Percentiles rank a stretch among this genome's conserved stretches.
Evolutionary conservation across 1,284 basidiomycete genomes (phyloP).

Genomic region (Boletus hoseneyae): DNA sequence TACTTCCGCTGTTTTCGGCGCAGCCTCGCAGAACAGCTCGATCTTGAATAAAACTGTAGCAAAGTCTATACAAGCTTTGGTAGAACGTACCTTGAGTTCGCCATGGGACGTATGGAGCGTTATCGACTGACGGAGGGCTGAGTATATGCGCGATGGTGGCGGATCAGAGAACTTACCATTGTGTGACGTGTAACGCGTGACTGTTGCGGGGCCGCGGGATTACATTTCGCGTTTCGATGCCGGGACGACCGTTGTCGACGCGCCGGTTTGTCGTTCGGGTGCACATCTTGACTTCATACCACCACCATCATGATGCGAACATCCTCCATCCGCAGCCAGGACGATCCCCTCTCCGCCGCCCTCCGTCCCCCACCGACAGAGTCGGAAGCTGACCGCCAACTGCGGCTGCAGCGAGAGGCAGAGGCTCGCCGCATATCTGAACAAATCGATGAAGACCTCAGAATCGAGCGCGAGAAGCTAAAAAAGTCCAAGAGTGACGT

Average conservation of each 20-base stretch:
- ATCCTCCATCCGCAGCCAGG: slow-evolving; percentile 64
- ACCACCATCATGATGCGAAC: slow-evolving; percentile 49
- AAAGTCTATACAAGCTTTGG: background rate
- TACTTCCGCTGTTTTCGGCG: slow-evolving; percentile 92
- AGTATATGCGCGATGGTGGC: slow-evolving; percentile 21
- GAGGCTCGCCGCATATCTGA: slow-evolving; percentile 74
- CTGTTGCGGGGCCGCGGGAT: background rate
- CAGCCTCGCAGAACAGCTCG: slow-evolving; percentile 95
- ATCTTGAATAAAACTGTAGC: slow-evolving; percentile 51
- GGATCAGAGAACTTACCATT: slow-evolving; percentile 31
- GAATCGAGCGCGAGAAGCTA: slow-evolving; percentile 59
- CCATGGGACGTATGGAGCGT: slow-evolving; percentile 93
- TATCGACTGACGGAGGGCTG: slow-evolving; percentile 66
- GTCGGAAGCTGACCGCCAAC: slow-evolving; percentile 56
- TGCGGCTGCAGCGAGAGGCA: slow-evolving; percentile 59
- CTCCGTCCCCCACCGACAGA: slow-evolving; percentile 66
- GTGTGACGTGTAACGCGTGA: slow-evolving; percentile 32
- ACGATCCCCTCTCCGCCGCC: slow-evolving; percentile 70
- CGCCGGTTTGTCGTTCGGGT: slow-evolving; percentile 13
- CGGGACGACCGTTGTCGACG: background rate
- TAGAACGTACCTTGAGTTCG: slow-evolving; percentile 79
- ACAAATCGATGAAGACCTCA: slow-evolving; percentile 75
- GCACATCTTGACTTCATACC: slow-evolving; percentile 30
- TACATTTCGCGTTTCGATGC: background rate
- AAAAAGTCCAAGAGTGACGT: slow-evolving; percentile 69